Base-by-base conservation (phyloP, 352 stramenopile species). In the Globisporangium camurandrum region DNA sequence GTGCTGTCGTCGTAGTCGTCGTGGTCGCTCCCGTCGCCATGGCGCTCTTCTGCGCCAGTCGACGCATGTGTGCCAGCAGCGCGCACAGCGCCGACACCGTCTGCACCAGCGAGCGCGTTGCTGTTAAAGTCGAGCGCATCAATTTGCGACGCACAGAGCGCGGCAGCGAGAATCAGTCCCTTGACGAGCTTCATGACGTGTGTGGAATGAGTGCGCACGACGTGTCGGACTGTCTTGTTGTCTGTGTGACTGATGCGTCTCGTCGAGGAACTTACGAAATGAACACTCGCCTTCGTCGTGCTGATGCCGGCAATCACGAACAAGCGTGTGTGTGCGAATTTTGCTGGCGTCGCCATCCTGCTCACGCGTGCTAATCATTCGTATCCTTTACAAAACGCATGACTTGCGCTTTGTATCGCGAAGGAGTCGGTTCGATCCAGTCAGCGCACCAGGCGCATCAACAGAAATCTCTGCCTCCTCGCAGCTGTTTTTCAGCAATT, bases 101-200 rank as follows among this genome's bases (percentile, higher is more conserved):
- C 50, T 33, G 26, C 54, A 52, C 51, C 43, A 12, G 51, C 37
- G 27, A 75, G 50, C 14, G 24, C 45, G 8, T 59, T 12, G 26
- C 52, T 22, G 30, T 49, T 34, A 51, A 87, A 87, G 56, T 69
- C 65, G 48, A 84, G 62, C 52, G 75, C 75, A 49, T 75, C 67
- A 16, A 80, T 66, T 26, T 80, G 57, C 22, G 75, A 65, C 30
- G 45, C 66, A 55, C 69, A 84, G 10, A 85, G 27, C 39, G 77
- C 71, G 45, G 73, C 72, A 45, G 64, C 73, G 47, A 87, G 45
- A 30, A 87, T 61, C 28, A 87, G 64, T 55, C 54, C 51, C 64
- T 69, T 69, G 28, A 61, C 42, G 54, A 73, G 54, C 61, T 73
- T 69, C 64, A 73, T 72, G 17, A 10, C 51, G 44, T 40, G 33